phyloP scores from a whole-genome alignment of 176 grass and related monocot species.

The Musa schizocarpa region DNA sequence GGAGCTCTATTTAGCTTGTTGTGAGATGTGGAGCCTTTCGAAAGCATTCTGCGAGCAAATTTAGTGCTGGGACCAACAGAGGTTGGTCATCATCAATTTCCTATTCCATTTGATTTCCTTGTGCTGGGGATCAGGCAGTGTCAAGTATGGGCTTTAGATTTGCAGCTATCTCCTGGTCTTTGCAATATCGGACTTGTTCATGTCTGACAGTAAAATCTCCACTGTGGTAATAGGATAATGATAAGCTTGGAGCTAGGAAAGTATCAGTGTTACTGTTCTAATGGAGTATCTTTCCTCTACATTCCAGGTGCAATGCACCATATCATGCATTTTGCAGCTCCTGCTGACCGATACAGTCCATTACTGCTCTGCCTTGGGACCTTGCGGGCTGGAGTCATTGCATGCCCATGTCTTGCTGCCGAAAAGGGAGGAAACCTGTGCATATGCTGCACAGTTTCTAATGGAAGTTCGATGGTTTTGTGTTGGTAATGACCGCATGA shows the following conservation, averaged over 20 bases:
- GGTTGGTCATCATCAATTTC: neutral
- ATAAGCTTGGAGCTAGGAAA: too few species aligned
- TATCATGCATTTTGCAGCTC: neutral
- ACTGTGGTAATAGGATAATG: too few species aligned
- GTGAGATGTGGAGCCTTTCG: neutral
- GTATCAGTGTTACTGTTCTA: too few species aligned
- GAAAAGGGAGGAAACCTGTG: neutral
- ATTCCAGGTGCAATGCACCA: neutral
- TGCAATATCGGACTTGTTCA: too few species aligned
- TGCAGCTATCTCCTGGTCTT: too few species aligned
- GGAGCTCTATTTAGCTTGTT: neutral
- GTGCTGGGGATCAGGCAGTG: neutral
- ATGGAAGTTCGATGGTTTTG: too few species aligned
- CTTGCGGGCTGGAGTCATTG: neutral
- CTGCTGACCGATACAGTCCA: neutral
- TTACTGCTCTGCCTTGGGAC: neutral
- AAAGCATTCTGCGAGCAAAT: neutral
- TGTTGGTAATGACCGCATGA: too few species aligned
- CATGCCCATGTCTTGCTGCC: neutral
- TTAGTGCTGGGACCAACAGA: neutral
- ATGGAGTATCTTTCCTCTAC: too few species aligned
- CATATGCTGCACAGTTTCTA: neutral
- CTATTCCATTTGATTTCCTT: slow-evolving; percentile 4
- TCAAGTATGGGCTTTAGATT: too few species aligned
- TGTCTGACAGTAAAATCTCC: too few species aligned